phyloP scores from a whole-genome alignment of 352 stramenopile species.

The Aphanomyces euteiches region DNA sequence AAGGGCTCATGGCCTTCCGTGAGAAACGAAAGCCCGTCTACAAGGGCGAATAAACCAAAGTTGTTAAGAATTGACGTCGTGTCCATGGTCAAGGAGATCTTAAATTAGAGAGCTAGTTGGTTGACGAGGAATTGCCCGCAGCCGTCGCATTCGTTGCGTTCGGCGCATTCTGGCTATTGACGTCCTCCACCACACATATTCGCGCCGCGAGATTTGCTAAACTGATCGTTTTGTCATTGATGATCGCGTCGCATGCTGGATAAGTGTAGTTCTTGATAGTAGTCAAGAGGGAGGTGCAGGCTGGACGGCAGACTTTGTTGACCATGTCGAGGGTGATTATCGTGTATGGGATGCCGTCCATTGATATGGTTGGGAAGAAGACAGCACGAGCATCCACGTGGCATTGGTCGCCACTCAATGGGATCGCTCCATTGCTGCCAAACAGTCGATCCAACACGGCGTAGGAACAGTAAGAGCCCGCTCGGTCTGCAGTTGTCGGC shows the following conservation, averaged over 20 bases:
- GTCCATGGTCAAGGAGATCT: neutral
- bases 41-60: slow-evolving; percentile 68
- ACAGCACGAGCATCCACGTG: neutral
- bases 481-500: neutral
- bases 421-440: neutral
- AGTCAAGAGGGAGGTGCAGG: neutral
- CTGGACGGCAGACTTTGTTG: neutral
- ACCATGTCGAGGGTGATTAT: slow-evolving; percentile 6
- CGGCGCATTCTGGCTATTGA: neutral
- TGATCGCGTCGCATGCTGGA: slow-evolving; percentile 19
- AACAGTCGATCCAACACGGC: slow-evolving; percentile 1
- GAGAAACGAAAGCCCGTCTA: slow-evolving; percentile 91
- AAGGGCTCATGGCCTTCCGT: slow-evolving; percentile 89
- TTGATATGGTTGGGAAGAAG: slow-evolving; percentile 10
- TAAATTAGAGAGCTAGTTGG: neutral
- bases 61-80: neutral
- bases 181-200: slow-evolving; percentile 6
- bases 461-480: slow-evolving; percentile 19
- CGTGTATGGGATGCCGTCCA: slow-evolving; percentile 6
- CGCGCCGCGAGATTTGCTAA: neutral
- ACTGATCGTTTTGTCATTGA: slow-evolving; percentile 25
- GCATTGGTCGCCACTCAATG: neutral
- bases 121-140: neutral
- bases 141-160: too few species aligned
- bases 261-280: slow-evolving; percentile 17